phyloP scores from a whole-genome alignment of 495 filamentous ascomycete species.

The Lasiosphaeris hirsuta region DNA sequence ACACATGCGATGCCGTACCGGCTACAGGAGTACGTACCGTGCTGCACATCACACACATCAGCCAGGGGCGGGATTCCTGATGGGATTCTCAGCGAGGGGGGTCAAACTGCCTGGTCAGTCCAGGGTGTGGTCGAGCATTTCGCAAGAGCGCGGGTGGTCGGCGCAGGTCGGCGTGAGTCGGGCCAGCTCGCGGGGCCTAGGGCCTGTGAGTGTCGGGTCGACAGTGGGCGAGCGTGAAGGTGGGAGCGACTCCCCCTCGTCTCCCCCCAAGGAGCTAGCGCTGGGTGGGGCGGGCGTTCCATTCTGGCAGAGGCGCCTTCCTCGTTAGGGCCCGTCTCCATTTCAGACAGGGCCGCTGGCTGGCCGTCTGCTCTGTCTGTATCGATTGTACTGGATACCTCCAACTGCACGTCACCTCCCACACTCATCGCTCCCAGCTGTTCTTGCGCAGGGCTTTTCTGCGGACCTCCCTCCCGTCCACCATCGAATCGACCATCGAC shows the following conservation, averaged over 20 bases:
- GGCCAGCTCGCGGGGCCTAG: neutral
- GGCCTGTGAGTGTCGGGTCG: neutral
- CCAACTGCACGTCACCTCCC: constrained; percentile 4
- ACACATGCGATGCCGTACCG: constrained; percentile 15
- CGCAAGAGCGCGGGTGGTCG: constrained; percentile 16
- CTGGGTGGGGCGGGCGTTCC: neutral
- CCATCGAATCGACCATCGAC: no score
- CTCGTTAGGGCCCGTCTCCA: constrained; percentile 10
- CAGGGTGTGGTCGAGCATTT: neutral
- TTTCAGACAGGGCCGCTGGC: neutral
- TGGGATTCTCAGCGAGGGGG: no score
- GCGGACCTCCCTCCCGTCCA: neutral
- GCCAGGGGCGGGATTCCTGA: neutral
- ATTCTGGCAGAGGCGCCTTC: constrained; percentile 9
- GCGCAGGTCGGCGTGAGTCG: constrained; percentile 12
- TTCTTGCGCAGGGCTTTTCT: neutral
- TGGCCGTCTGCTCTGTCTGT: neutral
- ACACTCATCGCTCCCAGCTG: neutral
- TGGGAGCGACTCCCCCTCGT: no score
- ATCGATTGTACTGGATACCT: constrained; percentile 15
- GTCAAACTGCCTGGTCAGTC: no score
- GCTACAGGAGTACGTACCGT: constrained; percentile 8
- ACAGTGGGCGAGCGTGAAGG: neutral
- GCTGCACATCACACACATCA: constrained; percentile 14
- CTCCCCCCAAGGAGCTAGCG: neutral